Evolutionary conservation across 768 basidiomycete species (phyloP).

Genomic region (Daedalea quercina): DNA sequence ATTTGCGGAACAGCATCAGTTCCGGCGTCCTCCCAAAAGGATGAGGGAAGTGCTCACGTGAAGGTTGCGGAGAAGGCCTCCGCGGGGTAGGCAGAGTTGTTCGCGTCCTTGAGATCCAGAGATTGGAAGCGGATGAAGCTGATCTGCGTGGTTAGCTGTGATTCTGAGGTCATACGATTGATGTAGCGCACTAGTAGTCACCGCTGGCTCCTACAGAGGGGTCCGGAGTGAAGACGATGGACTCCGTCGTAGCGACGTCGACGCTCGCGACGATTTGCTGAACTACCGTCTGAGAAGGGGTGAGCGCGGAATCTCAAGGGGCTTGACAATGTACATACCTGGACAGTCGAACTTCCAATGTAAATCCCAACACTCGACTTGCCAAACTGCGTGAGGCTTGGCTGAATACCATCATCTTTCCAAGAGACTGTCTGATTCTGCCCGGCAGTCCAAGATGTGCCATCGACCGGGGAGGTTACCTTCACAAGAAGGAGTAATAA

Average conservation of each 20-base stretch:
- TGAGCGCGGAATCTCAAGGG: too few relatives aligned
- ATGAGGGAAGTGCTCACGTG: slow-evolving; percentile 37
- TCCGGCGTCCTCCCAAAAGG: neutral
- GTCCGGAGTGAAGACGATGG: slow-evolving; percentile 46
- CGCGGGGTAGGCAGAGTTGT: slow-evolving; percentile 45
- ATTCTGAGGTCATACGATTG: too few relatives aligned
- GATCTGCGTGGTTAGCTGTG: neutral
- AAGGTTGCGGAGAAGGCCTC: slow-evolving; percentile 79
- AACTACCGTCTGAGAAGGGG: slow-evolving; percentile 49
- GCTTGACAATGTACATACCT: too few relatives aligned
- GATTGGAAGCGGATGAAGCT: slow-evolving; percentile 83
- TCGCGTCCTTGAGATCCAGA: slow-evolving; percentile 40
- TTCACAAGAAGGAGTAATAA: neutral
- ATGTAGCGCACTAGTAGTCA: slow-evolving; percentile 44
- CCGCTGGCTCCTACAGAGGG: slow-evolving; percentile 48
- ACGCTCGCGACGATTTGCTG: slow-evolving; percentile 42
- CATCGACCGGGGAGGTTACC: slow-evolving; percentile 50
- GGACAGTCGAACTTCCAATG: slow-evolving; percentile 51
- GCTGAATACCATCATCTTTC: slow-evolving; percentile 46
- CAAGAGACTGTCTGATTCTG: slow-evolving; percentile 45
- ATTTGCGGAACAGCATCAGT: too few relatives aligned
- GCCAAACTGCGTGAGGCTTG: slow-evolving; percentile 48
- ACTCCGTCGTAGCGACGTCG: slow-evolving; percentile 43
- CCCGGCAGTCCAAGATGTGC: slow-evolving; percentile 44
- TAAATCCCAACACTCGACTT: slow-evolving; percentile 49